Conservation (phyloP, 23 red algal species). For the Pyropia haitanensis region DNA sequence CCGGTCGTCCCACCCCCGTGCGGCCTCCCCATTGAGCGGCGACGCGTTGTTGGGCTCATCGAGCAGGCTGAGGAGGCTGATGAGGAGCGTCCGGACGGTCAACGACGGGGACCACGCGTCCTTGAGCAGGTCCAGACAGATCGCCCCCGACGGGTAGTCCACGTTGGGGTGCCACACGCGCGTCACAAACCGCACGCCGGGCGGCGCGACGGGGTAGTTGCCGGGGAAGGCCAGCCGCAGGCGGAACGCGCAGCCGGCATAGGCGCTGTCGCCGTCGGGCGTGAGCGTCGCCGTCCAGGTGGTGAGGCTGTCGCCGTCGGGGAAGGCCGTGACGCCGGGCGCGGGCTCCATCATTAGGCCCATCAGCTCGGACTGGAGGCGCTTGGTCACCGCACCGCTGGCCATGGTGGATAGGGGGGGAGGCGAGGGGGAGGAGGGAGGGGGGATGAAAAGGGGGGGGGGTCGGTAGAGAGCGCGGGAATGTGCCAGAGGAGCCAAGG, state of each 20-base stretch:
- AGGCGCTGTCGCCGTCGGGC: slow-evolving; percentile 16
- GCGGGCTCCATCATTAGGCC: slow-evolving; percentile 75
- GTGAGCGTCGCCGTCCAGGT: slow-evolving; percentile 55
- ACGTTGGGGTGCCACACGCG: slow-evolving; percentile 94
- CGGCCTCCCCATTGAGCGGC: slow-evolving; percentile 82
- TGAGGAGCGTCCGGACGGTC: slow-evolving; percentile 70
- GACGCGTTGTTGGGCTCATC: slow-evolving; percentile 85
- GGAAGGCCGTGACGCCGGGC: slow-evolving; percentile 75
- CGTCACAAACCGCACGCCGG: slow-evolving; percentile 75
- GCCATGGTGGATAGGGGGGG: slow-evolving; percentile 5
- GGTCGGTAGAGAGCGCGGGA: too few relatives aligned
- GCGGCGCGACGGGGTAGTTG: slow-evolving; percentile 68
- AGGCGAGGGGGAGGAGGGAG: not conserved
- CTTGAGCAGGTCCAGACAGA: slow-evolving; percentile 98
- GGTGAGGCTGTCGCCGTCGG: slow-evolving; percentile 46
- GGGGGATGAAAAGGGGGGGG: not conserved
- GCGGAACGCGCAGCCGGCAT: slow-evolving; percentile 54
- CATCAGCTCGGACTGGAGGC: slow-evolving; percentile 76
- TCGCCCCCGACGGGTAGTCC: slow-evolving; percentile 68
- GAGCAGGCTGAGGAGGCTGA: slow-evolving; percentile 70
- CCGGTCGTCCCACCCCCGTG: slow-evolving; percentile 58
- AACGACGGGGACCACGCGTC: slow-evolving; percentile 92
- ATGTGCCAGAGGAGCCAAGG: too few relatives aligned
- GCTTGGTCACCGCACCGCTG: slow-evolving; percentile 36
- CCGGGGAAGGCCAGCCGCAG: slow-evolving; percentile 58